These are phyloP conservation scores for Aspergillus ibericus DNA, from an alignment of 2,329 filamentous ascomycete genomes.

Conservation along the genomic window DNA sequence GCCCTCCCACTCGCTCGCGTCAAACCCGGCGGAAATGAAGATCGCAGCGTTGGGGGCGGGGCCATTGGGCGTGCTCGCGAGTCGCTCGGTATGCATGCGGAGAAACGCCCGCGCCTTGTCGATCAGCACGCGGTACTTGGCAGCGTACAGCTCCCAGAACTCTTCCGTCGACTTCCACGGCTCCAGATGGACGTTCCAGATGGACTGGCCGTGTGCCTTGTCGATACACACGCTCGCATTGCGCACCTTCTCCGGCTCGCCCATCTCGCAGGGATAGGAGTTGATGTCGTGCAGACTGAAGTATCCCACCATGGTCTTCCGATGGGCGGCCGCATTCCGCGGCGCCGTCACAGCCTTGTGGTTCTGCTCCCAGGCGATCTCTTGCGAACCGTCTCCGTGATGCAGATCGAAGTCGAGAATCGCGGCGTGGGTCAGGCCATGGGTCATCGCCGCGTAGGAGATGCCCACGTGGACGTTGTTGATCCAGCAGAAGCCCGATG, in stretches of 20 bases:
- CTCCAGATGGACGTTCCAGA: constrained; percentile 95
- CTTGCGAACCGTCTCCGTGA: constrained; percentile 92
- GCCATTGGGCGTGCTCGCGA: constrained; percentile 58
- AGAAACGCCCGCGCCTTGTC: constrained; percentile 80
- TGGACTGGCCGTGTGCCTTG: constrained; percentile 86
- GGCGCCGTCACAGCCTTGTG: constrained; percentile 61
- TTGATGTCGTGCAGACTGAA: constrained; percentile 98
- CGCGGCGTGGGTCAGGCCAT: constrained; percentile 88
- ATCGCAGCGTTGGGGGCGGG: constrained; percentile 77
- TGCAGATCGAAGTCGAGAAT: constrained; percentile 92
- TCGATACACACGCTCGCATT: constrained; percentile 94
- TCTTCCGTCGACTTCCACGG: constrained; percentile 78
- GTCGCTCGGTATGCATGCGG: constrained; percentile 66
- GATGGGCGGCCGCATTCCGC: constrained; percentile 72
- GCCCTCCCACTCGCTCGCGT: constrained; percentile 93
- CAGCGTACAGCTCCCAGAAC: constrained; percentile 86
- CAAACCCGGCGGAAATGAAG: constrained; percentile 93
- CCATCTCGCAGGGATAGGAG: constrained; percentile 92
- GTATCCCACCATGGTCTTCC: constrained; percentile 87
- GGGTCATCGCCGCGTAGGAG: constrained; percentile 77
- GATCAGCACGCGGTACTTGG: constrained; percentile 72
- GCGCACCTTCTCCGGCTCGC: constrained; percentile 89
- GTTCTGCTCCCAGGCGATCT: constrained; percentile 91
- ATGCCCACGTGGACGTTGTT: constrained; percentile 99
- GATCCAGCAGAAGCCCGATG: constrained; percentile 96